Percentiles rank a stretch among this genome's conserved stretches.
Conservation (phyloP, 768 basidiomycete genomes). For the Hygrophorus pudorinus region DNA sequence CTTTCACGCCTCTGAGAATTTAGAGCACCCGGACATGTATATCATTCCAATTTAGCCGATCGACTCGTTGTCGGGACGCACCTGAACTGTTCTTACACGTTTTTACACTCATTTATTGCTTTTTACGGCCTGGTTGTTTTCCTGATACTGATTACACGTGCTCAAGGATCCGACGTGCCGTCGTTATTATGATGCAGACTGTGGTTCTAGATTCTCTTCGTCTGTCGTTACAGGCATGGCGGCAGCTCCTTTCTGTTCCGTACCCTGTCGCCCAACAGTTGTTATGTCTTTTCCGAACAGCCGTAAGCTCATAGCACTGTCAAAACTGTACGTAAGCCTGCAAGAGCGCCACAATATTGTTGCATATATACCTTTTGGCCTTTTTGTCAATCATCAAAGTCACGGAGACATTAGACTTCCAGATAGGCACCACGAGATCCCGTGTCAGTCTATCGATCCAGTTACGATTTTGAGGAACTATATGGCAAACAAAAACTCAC, state of each 20-base stretch:
- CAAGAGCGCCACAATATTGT: background rate
- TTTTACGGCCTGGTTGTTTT: too few species aligned
- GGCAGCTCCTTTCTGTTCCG: background rate
- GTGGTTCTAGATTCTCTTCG: too few species aligned
- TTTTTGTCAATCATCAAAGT: conserved; percentile 95
- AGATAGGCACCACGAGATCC: conserved; percentile 84
- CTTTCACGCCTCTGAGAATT: too few species aligned
- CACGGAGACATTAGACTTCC: conserved; percentile 86
- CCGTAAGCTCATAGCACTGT: conserved; percentile 78
- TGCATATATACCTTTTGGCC: conserved; percentile 67
- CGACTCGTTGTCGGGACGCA: too few species aligned
- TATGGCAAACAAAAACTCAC: conserved; percentile 30
- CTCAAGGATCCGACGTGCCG: too few species aligned
- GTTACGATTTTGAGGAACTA: background rate
- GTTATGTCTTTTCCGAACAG: conserved; percentile 79
- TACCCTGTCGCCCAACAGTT: conserved; percentile 29
- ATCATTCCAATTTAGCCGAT: too few species aligned
- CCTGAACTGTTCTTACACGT: too few species aligned
- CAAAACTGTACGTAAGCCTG: conserved; percentile 1
- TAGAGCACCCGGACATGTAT: too few species aligned
- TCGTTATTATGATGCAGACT: too few species aligned
- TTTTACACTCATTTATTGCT: too few species aligned
- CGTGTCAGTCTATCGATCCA: conserved; percentile 48
- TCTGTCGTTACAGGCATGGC: background rate
- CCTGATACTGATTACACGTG: too few species aligned